A percentile compares a stretch with the other conserved stretches of the same genome.
Conservation (phyloP, 2,329 filamentous ascomycete genomes). For the Tolypocladium ophioglossoides region DNA sequence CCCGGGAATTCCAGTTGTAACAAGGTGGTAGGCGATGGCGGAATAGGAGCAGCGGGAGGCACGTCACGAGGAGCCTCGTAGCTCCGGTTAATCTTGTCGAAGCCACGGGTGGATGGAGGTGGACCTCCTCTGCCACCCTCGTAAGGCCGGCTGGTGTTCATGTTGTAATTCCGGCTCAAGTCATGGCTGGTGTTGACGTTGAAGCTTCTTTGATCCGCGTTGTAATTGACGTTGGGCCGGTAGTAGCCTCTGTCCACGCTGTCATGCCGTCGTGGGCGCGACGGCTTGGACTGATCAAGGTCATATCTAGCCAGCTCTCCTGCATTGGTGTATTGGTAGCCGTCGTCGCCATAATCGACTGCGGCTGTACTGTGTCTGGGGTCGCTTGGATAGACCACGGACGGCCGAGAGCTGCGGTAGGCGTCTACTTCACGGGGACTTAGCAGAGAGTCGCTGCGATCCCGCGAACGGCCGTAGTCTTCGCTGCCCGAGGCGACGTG, state of each 20-base stretch:
- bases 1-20: constrained; percentile 9
- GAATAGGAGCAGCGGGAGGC: constrained; percentile 29
- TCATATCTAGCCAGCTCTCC: constrained; percentile 52
- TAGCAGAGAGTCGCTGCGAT: constrained; percentile 35
- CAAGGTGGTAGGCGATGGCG: constrained; percentile 20
- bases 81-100: constrained; percentile 54
- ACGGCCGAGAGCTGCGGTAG: constrained; percentile 36
- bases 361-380: constrained; percentile 31
- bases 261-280: constrained; percentile 35
- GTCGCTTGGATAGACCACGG: constrained; percentile 32
- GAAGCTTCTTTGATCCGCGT: constrained; percentile 33
- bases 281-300: constrained; percentile 38
- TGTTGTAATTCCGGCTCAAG: constrained; percentile 30
- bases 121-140: constrained; percentile 37
- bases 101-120: constrained; percentile 58
- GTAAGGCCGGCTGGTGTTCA: constrained; percentile 21
- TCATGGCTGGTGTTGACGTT: constrained; percentile 36
- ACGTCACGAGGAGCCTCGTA: constrained; percentile 36
- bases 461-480: constrained; percentile 38
- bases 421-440: constrained; percentile 29
- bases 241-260: constrained; percentile 46
- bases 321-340: constrained; percentile 54
- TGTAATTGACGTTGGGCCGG: constrained; percentile 43
- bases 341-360: constrained; percentile 46
- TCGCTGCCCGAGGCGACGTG: constrained; percentile 40